Evolutionary conservation across 2,329 filamentous ascomycete species (phyloP).

Genomic region (Colletotrichum limetticola): DNA sequence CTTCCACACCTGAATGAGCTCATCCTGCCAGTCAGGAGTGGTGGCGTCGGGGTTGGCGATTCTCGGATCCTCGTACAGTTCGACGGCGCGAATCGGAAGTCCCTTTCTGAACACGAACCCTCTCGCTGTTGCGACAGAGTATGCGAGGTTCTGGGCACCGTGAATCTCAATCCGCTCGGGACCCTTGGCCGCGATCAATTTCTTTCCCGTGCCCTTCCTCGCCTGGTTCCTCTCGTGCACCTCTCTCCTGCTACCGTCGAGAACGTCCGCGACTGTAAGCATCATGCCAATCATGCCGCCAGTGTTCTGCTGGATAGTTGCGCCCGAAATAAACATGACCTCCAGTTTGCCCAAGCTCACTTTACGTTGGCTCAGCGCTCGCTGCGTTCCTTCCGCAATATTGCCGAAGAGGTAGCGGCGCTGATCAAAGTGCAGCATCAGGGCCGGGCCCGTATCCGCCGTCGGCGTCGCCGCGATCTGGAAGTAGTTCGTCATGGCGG

Average conservation of each 20-base stretch:
- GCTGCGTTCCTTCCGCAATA: slow-evolving; percentile 85
- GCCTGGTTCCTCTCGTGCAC: slow-evolving; percentile 51
- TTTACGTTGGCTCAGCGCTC: slow-evolving; percentile 76
- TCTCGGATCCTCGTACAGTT: slow-evolving; percentile 65
- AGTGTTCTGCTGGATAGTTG: slow-evolving; percentile 77
- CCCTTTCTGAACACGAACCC: slow-evolving; percentile 88
- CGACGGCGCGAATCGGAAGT: slow-evolving; percentile 76
- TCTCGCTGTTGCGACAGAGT: slow-evolving; percentile 84
- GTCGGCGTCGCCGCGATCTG: slow-evolving; percentile 86
- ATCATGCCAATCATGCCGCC: slow-evolving; percentile 89
- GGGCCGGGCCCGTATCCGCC: slow-evolving; percentile 84
- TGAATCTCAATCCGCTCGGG: slow-evolving; percentile 62
- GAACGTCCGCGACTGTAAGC: slow-evolving; percentile 81
- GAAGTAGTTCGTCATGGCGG: slow-evolving; percentile 76
- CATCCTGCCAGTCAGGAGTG: slow-evolving; percentile 78
- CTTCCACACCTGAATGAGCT: slow-evolving; percentile 85
- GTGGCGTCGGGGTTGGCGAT: slow-evolving; percentile 52
- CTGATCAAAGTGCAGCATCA: slow-evolving; percentile 83
- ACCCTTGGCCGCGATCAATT: slow-evolving; percentile 38
- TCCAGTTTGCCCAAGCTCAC: slow-evolving; percentile 72
- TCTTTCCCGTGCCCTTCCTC: slow-evolving; percentile 51
- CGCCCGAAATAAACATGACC: slow-evolving; percentile 86
- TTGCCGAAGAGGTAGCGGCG: slow-evolving; percentile 89
- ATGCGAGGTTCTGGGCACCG: slow-evolving; percentile 82
- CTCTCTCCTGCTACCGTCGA: slow-evolving; percentile 58